Percentiles rank a stretch among this genome's conserved stretches.
Evolutionary conservation across 2,329 filamentous ascomycete genomes (phyloP).

Genomic region (Hypoxylon sp.): DNA sequence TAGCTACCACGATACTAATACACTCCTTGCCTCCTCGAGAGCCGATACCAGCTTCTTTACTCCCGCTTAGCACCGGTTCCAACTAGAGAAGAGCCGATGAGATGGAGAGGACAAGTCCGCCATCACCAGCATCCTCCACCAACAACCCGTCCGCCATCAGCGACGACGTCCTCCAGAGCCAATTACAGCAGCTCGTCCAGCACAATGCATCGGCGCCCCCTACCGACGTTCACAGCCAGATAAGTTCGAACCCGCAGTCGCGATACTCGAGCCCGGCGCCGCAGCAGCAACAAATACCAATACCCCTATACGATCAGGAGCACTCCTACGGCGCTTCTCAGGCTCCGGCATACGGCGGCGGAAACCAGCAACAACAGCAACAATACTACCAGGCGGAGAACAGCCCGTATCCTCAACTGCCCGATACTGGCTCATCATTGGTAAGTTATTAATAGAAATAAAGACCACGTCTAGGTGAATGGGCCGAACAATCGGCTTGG

Average conservation of each 20-base stretch:
- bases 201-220: slow-evolving; percentile 50
- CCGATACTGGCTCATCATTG: slow-evolving; percentile 36
- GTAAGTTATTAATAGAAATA: slow-evolving; percentile 37
- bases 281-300: slow-evolving; percentile 39
- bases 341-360: slow-evolving; percentile 29
- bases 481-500: slow-evolving; percentile 21
- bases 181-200: slow-evolving; percentile 54
- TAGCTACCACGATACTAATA: slow-evolving; percentile 4
- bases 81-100: slow-evolving; percentile 28
- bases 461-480: slow-evolving; percentile 12
- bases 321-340: slow-evolving; percentile 40
- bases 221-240: slow-evolving; percentile 42
- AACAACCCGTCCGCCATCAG: slow-evolving; percentile 40
- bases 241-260: slow-evolving; percentile 48
- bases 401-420: slow-evolving; percentile 43
- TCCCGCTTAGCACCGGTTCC: background rate
- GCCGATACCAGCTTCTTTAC: background rate
- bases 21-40: background rate
- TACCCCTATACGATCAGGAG: slow-evolving; percentile 41
- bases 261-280: slow-evolving; percentile 51
- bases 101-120: slow-evolving; percentile 46
- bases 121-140: slow-evolving; percentile 56
- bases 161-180: slow-evolving; percentile 50
- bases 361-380: slow-evolving; percentile 33
- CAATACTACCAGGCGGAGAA: slow-evolving; percentile 37